These are phyloP conservation scores for Suaeda aralocaspica DNA, from an alignment of 148 eudicot species.

Conservation along the genomic window DNA sequence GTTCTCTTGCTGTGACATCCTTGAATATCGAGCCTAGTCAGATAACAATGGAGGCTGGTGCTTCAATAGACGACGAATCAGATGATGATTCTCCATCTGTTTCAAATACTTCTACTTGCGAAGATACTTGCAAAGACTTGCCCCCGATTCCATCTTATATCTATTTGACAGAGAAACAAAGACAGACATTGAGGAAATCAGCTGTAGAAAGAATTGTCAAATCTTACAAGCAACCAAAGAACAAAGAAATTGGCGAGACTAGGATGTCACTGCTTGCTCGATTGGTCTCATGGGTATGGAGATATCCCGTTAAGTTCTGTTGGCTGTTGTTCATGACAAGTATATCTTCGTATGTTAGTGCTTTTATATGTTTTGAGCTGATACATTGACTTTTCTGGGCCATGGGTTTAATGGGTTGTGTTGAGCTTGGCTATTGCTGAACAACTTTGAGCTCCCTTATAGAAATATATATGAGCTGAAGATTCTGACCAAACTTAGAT, in stretches of 20 bases:
- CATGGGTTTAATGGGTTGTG: not conserved
- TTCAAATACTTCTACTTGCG: conserved; percentile 38
- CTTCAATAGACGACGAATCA: conserved; percentile 36
- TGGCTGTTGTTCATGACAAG: conserved; percentile 14
- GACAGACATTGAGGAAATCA: conserved; percentile 42
- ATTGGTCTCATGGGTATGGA: conserved; percentile 82
- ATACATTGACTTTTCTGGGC: conserved; percentile 15
- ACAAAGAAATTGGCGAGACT: conserved; percentile 45
- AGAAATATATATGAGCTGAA: not conserved
- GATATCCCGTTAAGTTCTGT: conserved; percentile 24
- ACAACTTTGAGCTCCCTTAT: not conserved
- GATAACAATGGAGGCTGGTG: conserved; percentile 37
- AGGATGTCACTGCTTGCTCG: conserved; percentile 78
- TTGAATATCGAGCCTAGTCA: conserved; percentile 29
- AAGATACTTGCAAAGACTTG: conserved; percentile 53
- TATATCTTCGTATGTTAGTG: not conserved
- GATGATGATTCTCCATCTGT: conserved; percentile 58
- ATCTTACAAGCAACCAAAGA: conserved; percentile 43
- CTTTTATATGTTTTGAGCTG: conserved; percentile 7
- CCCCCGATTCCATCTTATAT: conserved; percentile 56
- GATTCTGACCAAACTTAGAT: not conserved
- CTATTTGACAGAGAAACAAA: conserved; percentile 59
- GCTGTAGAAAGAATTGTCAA: conserved; percentile 61
- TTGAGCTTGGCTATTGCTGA: not conserved
- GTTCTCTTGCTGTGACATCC: conserved; percentile 24